These are phyloP conservation scores for Sequoiadendron giganteum DNA, from an alignment of 75 land plant genomes.

Conservation along the genomic window DNA sequence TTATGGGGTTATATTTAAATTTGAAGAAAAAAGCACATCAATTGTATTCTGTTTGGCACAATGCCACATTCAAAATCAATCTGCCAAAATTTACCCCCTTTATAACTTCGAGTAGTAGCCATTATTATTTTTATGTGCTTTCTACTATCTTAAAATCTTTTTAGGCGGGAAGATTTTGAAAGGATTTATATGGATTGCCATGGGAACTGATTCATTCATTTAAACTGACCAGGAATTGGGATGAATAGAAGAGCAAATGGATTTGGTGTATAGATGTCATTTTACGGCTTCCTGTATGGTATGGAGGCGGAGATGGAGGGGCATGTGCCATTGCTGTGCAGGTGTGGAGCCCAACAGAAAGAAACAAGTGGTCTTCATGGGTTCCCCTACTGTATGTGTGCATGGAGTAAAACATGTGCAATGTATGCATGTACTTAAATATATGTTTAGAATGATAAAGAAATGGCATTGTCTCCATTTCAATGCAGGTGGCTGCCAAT, in stretches of 20 bases:
- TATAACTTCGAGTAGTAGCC: not conserved
- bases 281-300: not conserved
- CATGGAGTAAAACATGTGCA: not conserved
- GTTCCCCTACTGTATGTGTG: constrained; percentile 55
- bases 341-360: constrained; percentile 23
- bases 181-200: not conserved
- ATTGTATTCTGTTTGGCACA: not conserved
- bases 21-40: not conserved
- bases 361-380: constrained; percentile 63
- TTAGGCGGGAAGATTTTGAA: not conserved
- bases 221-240: not conserved
- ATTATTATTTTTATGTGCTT: not conserved
- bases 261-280: not conserved
- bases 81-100: not conserved
- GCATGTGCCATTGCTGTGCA: not conserved
- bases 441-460: not conserved
- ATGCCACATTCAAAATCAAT: not conserved
- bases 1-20: not conserved
- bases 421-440: not conserved
- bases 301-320: not conserved
- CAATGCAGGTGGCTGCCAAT: constrained; percentile 63
- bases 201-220: not conserved
- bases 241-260: not conserved
- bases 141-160: not conserved
- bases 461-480: not conserved